Evolutionary conservation across 2,329 filamentous ascomycete species (phyloP), one percentile per base, ranked within the genome.

Genomic region (Hypomyces perniciosus): DNA sequence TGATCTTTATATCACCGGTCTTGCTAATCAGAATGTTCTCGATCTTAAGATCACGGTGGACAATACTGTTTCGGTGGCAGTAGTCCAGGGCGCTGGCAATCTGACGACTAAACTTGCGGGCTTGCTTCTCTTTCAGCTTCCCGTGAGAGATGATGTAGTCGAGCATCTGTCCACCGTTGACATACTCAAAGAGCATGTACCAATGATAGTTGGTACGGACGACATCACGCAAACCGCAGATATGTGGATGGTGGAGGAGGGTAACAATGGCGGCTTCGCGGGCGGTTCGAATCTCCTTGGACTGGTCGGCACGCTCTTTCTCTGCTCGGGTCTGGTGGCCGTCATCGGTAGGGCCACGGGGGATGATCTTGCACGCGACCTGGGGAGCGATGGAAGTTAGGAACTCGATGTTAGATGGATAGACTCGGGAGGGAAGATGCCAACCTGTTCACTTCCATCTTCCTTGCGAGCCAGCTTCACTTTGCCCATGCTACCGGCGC

Each of bases 141-240:
- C 92, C 93, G 64, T 99, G 93, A 4, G 91, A 96, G 65, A 99
- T 99, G 68, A 99, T 99, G 71, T 97, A 99, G 73, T 99, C 93
- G 55, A 99, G 83, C 93, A 99, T 97, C 72, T 99, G 93, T 13
- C 93, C 93, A 44, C 93, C 93, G 65, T 99, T 96, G 69, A 99
- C 93, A 68, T 93, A 96, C 72, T 99, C 93, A 65, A 96, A 99
- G 46, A 99, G 83, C 93, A 99, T 99, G 71, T 99, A 99, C 93
- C 93, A 99, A 70, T 99, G 93, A 67, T 96, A 93, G 63, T 93
- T 92, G 46, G 93, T 97, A 52, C 91, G 86, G 51, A 97, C 87
- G 28, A 96, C 90, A 71, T 99, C 93, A 58, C 90, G 84, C 79
- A 99, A 88, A 53, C 88, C 90, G 67, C 93, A 97, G 52, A 99